Conservation (phyloP, 352 stramenopile species). For the Plasmopara halstedii region DNA sequence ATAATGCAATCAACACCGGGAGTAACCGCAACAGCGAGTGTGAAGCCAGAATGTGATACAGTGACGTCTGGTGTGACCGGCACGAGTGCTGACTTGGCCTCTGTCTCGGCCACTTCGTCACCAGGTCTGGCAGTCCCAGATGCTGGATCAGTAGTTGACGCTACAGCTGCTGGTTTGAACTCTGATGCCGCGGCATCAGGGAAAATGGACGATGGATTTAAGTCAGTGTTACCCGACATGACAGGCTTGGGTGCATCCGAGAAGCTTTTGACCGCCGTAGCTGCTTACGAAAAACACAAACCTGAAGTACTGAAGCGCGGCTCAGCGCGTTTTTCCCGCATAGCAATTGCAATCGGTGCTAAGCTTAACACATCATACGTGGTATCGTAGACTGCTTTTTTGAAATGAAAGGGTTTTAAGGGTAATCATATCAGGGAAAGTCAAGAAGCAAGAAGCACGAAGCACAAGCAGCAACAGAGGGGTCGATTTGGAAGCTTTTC, state of each 20-base stretch:
- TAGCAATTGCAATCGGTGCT: constrained; percentile 64
- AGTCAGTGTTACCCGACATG: constrained; percentile 68
- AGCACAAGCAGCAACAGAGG: too few relatives aligned
- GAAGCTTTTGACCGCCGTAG: constrained; percentile 69
- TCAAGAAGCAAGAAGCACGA: too few relatives aligned
- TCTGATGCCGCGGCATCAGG: constrained; percentile 4
- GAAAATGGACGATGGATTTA: constrained; percentile 28
- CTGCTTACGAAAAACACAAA: constrained; percentile 79
- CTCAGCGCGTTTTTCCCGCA: constrained; percentile 51
- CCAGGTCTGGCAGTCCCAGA: constrained; percentile 9
- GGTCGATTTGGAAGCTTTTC: too few relatives aligned
- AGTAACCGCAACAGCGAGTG: constrained; percentile 15
- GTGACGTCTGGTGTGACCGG: constrained; percentile 12
- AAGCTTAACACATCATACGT: constrained; percentile 74
- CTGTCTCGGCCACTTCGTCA: constrained; percentile 7
- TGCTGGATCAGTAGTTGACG: constrained; percentile 12
- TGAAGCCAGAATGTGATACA: constrained; percentile 25
- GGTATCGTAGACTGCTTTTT: constrained; percentile 37
- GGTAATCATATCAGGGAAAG: too few relatives aligned
- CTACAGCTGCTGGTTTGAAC: not conserved
- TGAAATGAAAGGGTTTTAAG: too few relatives aligned
- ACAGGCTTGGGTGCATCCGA: constrained; percentile 66
- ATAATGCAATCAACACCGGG: constrained; percentile 14
- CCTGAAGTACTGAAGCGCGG: constrained; percentile 65
- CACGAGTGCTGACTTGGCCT: not conserved